Conservation (phyloP, 2,329 filamentous ascomycete species). For the Fusarium sp. region DNA sequence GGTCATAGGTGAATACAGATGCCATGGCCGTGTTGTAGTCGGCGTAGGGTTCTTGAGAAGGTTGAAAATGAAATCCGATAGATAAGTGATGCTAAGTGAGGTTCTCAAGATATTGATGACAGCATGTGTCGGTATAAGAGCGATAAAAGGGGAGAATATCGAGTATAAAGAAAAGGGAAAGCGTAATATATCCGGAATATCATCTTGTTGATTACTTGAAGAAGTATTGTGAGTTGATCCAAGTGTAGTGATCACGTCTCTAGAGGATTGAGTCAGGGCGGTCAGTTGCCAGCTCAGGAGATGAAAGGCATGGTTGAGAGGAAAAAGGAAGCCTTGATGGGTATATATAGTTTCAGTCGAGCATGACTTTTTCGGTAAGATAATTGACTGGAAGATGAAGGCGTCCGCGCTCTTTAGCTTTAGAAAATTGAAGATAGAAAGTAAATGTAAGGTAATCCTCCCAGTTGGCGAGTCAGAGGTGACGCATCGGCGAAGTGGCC, state of each 20-base stretch:
- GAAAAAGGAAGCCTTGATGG: not conserved
- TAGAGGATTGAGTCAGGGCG: conserved; percentile 21
- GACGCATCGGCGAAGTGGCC: conserved; percentile 42
- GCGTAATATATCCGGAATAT: conserved; percentile 36
- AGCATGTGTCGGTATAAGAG: conserved; percentile 16
- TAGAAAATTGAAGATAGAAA: not conserved
- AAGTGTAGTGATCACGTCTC: conserved; percentile 36
- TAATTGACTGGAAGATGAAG: not conserved
- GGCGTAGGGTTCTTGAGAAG: not conserved
- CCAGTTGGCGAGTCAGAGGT: conserved; percentile 40
- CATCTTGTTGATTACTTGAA: conserved; percentile 38
- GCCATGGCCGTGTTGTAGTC: conserved; percentile 69
- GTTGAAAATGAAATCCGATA: not conserved
- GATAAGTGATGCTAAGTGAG: not conserved
- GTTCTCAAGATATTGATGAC: conserved; percentile 35
- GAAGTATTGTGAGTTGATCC: conserved; percentile 6
- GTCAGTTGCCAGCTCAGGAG: conserved; percentile 34
- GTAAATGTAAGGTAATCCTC: conserved; percentile 1
- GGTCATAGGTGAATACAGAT: conserved; percentile 95
- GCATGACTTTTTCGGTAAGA: not conserved
- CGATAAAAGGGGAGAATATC: conserved; percentile 14
- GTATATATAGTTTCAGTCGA: not conserved
- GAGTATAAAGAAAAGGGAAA: conserved; percentile 24
- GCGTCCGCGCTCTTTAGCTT: not conserved
- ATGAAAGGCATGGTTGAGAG: conserved; percentile 36